Evolutionary conservation across 2,329 filamentous ascomycete species (phyloP).

Genomic region (Juglanconis oblonga): DNA sequence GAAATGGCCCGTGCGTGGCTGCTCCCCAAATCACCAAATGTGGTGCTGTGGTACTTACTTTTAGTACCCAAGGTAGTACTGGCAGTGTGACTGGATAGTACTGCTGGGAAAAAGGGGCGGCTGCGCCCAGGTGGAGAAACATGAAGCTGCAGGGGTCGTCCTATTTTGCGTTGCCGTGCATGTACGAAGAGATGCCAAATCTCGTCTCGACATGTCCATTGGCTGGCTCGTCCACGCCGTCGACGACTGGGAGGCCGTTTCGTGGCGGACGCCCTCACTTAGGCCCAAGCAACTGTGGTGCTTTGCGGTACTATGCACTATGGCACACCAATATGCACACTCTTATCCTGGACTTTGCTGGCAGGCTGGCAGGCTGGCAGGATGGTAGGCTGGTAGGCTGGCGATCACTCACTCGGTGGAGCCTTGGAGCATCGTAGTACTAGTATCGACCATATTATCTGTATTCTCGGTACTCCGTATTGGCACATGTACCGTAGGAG

Average conservation of each 20-base stretch:
- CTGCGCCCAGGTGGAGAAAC: neutral
- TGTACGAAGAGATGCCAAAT: neutral
- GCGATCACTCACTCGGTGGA: neutral
- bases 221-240: neutral
- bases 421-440: neutral
- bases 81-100: neutral
- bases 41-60: neutral
- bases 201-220: neutral
- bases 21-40: neutral
- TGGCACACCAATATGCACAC: too few relatives aligned
- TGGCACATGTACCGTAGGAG: neutral
- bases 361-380: neutral
- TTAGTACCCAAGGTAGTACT: too few relatives aligned
- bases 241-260: constrained; percentile 12
- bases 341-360: neutral
- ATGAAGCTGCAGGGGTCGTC: neutral
- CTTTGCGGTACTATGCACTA: too few relatives aligned
- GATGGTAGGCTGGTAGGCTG: too few relatives aligned
- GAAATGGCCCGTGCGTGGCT: neutral
- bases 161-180: neutral
- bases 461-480: neutral
- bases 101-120: neutral
- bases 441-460: neutral
- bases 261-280: neutral
- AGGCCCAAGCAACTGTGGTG: neutral